Percentiles rank a stretch among this genome's conserved stretches.
Conservation (phyloP, 176 grass and related monocot species). For the Paspalum notatum region DNA sequence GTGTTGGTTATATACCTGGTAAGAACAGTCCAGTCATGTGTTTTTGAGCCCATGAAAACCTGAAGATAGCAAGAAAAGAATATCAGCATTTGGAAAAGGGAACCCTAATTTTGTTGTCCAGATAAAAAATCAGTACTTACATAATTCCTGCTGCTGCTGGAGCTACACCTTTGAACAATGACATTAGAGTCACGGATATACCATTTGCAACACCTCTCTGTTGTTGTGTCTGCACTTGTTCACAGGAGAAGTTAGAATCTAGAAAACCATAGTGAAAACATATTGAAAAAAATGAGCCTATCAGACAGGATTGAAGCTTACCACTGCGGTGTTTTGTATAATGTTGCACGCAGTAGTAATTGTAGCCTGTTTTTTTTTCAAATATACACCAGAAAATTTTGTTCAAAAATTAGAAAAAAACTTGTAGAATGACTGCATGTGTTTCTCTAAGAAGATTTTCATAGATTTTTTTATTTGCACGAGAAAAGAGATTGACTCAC, state of each 20-base stretch:
- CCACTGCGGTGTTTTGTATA: slow-evolving; percentile 69
- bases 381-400: slow-evolving; percentile 12
- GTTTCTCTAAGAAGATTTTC: not conserved
- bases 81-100: not conserved
- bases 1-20: slow-evolving; percentile 37
- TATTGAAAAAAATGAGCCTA: not conserved
- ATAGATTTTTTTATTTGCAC: not conserved
- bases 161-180: slow-evolving; percentile 51
- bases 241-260: slow-evolving; percentile 21
- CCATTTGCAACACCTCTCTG: slow-evolving; percentile 79
- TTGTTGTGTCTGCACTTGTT: slow-evolving; percentile 53
- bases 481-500: slow-evolving; percentile 38
- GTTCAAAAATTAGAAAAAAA: not conserved
- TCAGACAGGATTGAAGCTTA: slow-evolving; percentile 6
- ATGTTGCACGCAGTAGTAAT: slow-evolving; percentile 65
- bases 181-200: slow-evolving; percentile 66
- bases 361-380: slow-evolving; percentile 55
- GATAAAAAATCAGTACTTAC: slow-evolving; percentile 41
- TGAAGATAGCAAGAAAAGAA: not conserved
- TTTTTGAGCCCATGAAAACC: slow-evolving; percentile 69
- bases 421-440: not conserved
- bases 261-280: not conserved
- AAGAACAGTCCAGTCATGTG: slow-evolving; percentile 43
- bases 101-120: not conserved
- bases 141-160: slow-evolving; percentile 60